Evolutionary conservation across 176 grass and related monocot genomes (phyloP), one percentile per base, ranked within the genome.

Genomic region (Avena atlantica): DNA sequence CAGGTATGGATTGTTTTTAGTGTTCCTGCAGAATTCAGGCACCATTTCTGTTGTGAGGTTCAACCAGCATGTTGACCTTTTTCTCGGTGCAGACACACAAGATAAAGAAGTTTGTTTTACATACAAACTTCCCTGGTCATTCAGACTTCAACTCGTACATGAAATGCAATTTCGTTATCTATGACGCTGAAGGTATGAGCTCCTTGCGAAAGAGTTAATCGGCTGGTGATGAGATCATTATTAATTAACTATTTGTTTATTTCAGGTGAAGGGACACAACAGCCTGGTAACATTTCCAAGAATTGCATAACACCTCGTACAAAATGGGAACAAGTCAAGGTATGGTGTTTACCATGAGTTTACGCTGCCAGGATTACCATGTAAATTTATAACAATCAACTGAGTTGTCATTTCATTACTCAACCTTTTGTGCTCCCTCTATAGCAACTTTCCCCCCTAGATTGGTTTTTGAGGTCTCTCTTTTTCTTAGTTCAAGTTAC

Each of bases 91-190:
- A 96, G 97, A 99, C 94, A 34, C 97, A 99, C 44, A 91, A 62
- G 83, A 96, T 99, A 88, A 99, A 99, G 85, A 99, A 99, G 87
- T 99, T 99, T 87, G 97, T 99, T 89, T 90, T 99, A 71, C 97
- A 99, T 60, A 94, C 97, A 81, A 99, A 99, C 85, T 90, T 93
- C 52, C 97, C 94, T 50, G 97, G 97, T 1, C 97, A 99, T 81
- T 94, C 94, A 1, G 97, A 99, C 89, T 99, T 99, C 71, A 94
- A 99, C 62, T 93, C 92, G 12, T 99, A 99, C 65, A 94, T 94
- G 87, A 96, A 99, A 88, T 99, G 97, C 83, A 99, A 99, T 83
- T 99, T 96, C 80, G 85, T 96, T 70, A 99, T 99, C 66, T 96
- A 96, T 53, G 92, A 99, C 1, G 45, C 70, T 61, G 90, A 94